Conservation (phyloP, 352 stramenopile species). For the Globisporangium echinulatum region DNA sequence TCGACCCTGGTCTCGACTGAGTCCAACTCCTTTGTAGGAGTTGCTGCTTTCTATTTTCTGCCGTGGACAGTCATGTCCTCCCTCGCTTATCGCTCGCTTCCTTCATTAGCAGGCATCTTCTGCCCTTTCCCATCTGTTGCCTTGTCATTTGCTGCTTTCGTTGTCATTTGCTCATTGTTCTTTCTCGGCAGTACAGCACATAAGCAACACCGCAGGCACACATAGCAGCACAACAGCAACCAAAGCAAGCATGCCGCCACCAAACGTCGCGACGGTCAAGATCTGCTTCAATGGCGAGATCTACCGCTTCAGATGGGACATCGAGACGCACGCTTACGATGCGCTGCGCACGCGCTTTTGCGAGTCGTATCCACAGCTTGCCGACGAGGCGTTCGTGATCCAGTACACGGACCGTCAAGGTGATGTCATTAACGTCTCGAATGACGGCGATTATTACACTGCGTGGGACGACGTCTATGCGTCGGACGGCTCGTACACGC, state of each 20-base stretch:
- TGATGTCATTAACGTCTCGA: slow-evolving; percentile 65
- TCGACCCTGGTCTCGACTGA: background rate
- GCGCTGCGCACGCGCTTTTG: slow-evolving; percentile 48
- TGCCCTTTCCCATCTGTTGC: background rate
- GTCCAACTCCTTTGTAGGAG: slow-evolving; percentile 9
- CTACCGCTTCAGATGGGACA: slow-evolving; percentile 66
- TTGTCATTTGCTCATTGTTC: no score
- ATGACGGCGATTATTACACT: slow-evolving; percentile 58
- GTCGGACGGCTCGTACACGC: slow-evolving; percentile 25
- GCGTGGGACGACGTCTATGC: slow-evolving; percentile 53
- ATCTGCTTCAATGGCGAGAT: slow-evolving; percentile 81
- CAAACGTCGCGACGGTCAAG: slow-evolving; percentile 65
- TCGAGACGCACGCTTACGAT: slow-evolving; percentile 38
- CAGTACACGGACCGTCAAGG: slow-evolving; percentile 80
- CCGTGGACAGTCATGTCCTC: background rate
- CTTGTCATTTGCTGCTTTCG: no score
- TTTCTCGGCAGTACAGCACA: no score
- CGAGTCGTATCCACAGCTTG: slow-evolving; percentile 45
- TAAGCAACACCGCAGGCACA: background rate
- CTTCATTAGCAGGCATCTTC: background rate
- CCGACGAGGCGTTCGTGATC: slow-evolving; percentile 43
- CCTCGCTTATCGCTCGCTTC: background rate
- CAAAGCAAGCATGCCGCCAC: slow-evolving; percentile 8
- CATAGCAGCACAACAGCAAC: background rate
- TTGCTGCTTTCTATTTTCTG: background rate